Base-by-base conservation (phyloP, 192 early-diverging fungal genomes). In the Rhizoclosmatium globosum region DNA sequence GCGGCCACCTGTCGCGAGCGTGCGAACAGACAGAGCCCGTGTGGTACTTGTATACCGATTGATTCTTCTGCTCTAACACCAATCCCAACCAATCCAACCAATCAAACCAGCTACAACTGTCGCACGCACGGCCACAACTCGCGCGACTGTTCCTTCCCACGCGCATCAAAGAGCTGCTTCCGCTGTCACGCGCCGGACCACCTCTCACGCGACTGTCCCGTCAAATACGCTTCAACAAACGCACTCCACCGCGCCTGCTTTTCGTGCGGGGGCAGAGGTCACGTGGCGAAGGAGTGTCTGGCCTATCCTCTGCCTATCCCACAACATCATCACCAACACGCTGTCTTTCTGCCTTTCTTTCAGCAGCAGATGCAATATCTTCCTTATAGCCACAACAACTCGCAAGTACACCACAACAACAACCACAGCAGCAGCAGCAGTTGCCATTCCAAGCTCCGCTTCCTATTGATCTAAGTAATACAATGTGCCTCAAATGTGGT, bases 21-120 rank as follows among this genome's bases (percentile, higher is more conserved):
- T 64, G 62, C 62, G 9, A 9, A 41, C 62, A n/a, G 15, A 41
- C 15, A 13, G 39, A 11, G 39, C 62, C 62, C 9, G 62, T 64
- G 15, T 64, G 62, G 62, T 41, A 23, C 11, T 13, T 19, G n/a
- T 11, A 11, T 19, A 31, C 31, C 0, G 9, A 13, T 19, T n/a
- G 62, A n/a, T 9, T 64, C 39, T 13, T 64, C 31, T 64, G 62
- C 62, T 41, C 15, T n/a, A 11, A 13, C 13, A 13, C 13, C 62
- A 11, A n/a, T 21, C 15, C 13, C 56, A 57, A 57, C 56, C 13
- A 15, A 57, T 21, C 56, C 56, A 57, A 15, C 21, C 13, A 57
- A 15, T 17, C 56, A 21, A 15, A 57, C 13, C 62, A 64, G 62
- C 62, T 64, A 64, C 62, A 64, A 64, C 62, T 64, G 62, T 31